These are phyloP conservation scores for Phytophthora tentaculata DNA, from an alignment of 352 stramenopile genomes.

Conservation along the genomic window DNA sequence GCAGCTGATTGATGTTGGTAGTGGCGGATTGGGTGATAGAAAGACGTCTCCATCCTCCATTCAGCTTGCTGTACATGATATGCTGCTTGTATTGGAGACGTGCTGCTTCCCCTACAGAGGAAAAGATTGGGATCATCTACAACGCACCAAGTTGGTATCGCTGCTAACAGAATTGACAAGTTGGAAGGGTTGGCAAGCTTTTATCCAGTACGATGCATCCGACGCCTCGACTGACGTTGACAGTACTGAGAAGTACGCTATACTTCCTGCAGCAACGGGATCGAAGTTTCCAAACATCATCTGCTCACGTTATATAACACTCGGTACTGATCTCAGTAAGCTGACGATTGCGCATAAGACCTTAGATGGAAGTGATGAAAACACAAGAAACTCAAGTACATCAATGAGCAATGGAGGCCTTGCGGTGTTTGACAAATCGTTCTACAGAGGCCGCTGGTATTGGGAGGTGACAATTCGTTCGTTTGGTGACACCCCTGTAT, in stretches of 20 bases:
- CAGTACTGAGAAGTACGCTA: conserved; percentile 48
- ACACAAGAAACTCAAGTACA: background rate
- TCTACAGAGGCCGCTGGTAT: conserved; percentile 78
- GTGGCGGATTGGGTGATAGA: conserved; percentile 8
- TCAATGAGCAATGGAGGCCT: conserved; percentile 43
- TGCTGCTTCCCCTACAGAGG: conserved; percentile 78
- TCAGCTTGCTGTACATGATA: conserved; percentile 67
- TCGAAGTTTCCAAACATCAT: conserved; percentile 77
- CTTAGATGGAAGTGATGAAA: conserved; percentile 19
- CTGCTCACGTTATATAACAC: conserved; percentile 63
- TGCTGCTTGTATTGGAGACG: conserved; percentile 77
- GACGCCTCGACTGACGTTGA: conserved; percentile 44
- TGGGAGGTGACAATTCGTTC: conserved; percentile 73
- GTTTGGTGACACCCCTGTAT: conserved; percentile 64
- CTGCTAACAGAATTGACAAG: conserved; percentile 76
- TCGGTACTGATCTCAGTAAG: conserved; percentile 71
- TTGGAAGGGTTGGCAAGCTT: conserved; percentile 82
- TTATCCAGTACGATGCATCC: conserved; percentile 54
- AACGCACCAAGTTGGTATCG: conserved; percentile 61
- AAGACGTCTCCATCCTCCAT: conserved; percentile 38
- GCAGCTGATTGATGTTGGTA: conserved; percentile 34
- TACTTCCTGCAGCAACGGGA: conserved; percentile 61
- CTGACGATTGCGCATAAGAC: conserved; percentile 60
- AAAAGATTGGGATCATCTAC: conserved; percentile 68
- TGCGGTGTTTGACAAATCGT: conserved; percentile 69